A percentile compares a stretch with the other conserved stretches of the same genome.
Conservation (phyloP, 2,329 filamentous ascomycete genomes). For the Mariannaea elegans region DNA sequence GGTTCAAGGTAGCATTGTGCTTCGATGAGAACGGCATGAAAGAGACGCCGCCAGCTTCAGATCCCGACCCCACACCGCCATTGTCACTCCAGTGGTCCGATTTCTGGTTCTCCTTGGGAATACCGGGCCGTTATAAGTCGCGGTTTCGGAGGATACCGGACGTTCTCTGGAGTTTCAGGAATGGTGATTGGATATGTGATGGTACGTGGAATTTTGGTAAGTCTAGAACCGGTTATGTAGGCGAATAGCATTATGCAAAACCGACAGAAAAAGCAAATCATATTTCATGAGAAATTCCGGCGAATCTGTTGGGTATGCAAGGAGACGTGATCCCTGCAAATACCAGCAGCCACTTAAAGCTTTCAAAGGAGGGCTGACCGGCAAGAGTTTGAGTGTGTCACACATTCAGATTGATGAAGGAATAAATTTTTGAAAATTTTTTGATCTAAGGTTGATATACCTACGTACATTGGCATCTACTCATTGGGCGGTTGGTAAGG, state of each 20-base stretch:
- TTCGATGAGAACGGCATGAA: constrained; percentile 42
- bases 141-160: constrained; percentile 37
- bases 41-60: constrained; percentile 16
- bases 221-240: constrained; percentile 23
- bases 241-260: neutral
- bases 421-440: too few species aligned
- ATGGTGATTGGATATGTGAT: constrained; percentile 38
- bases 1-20: constrained; percentile 41
- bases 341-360: neutral
- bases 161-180: constrained; percentile 26
- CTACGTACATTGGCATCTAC: too few species aligned
- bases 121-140: constrained; percentile 27
- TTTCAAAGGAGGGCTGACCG: neutral
- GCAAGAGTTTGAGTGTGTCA: too few species aligned
- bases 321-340: neutral
- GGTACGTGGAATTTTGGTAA: constrained; percentile 39
- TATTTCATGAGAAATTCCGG: too few species aligned
- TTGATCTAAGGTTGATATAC: too few species aligned
- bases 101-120: constrained; percentile 33
- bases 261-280: neutral
- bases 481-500: too few species aligned
- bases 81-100: constrained; percentile 35
- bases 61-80: constrained; percentile 12
- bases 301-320: too few species aligned
- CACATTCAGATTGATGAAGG: too few species aligned